phyloP scores from a whole-genome alignment of 2,329 filamentous ascomycete species.

The Parascedosporium putredinis region DNA sequence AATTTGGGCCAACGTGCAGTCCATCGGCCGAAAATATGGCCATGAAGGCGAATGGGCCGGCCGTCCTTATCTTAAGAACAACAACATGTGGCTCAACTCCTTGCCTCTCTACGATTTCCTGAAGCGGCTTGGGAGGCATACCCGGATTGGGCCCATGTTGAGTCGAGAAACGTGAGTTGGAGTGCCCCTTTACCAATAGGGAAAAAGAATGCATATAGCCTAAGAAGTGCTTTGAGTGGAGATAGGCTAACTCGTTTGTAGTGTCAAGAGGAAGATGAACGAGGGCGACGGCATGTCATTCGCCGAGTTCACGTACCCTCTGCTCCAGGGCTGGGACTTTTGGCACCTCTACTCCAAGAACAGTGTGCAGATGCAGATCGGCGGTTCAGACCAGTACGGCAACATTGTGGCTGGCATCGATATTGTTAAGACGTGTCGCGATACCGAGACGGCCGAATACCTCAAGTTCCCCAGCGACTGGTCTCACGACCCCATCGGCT shows the following conservation, averaged over 20 bases:
- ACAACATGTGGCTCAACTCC: slow-evolving; percentile 71
- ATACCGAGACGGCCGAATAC: slow-evolving; percentile 37
- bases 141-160: slow-evolving; percentile 79
- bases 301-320: slow-evolving; percentile 83
- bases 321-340: slow-evolving; percentile 95
- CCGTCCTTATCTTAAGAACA: slow-evolving; percentile 63
- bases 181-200: not conserved
- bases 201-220: no score
- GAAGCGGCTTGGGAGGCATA: slow-evolving; percentile 58
- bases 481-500: slow-evolving; percentile 59
- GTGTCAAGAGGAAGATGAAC: slow-evolving; percentile 72
- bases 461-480: slow-evolving; percentile 28
- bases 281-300: slow-evolving; percentile 88
- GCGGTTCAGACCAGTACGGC: slow-evolving; percentile 90
- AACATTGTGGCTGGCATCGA: slow-evolving; percentile 91
- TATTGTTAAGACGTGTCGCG: slow-evolving; percentile 64
- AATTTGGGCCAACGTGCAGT: slow-evolving; percentile 65
- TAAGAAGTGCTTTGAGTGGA: no score
- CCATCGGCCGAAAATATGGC: slow-evolving; percentile 53
- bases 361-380: slow-evolving; percentile 75
- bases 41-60: slow-evolving; percentile 54
- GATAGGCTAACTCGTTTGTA: slow-evolving; percentile 17
- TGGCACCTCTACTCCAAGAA: slow-evolving; percentile 67
- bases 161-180: slow-evolving; percentile 69
- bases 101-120: slow-evolving; percentile 65